Conservation (phyloP, 2,329 filamentous ascomycete genomes). For the Neoscytalidium dimidiatum region DNA sequence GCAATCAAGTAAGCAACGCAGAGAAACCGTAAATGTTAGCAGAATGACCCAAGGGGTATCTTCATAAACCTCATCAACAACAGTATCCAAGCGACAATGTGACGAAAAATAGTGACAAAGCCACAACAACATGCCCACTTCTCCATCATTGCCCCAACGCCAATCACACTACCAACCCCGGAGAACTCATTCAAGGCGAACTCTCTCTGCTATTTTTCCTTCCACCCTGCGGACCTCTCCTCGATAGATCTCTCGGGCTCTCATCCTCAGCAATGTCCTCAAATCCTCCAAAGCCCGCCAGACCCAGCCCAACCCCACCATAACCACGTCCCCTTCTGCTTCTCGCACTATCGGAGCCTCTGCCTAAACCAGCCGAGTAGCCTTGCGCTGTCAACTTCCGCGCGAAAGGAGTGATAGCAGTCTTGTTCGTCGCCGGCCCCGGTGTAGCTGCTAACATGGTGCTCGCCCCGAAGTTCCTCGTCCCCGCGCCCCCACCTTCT, state of each 20-base stretch:
- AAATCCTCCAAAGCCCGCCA: constrained; percentile 18
- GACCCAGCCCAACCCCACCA: constrained; percentile 1
- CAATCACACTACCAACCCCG: not conserved
- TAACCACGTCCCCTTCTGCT: not conserved
- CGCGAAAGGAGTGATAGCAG: constrained; percentile 42
- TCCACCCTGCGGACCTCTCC: not conserved
- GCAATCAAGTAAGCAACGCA: not conserved
- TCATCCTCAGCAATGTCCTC: constrained; percentile 21
- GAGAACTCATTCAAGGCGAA: not conserved
- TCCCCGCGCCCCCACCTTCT: constrained; percentile 11
- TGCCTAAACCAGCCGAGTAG: constrained; percentile 1
- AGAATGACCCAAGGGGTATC: not conserved
- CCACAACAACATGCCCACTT: not conserved
- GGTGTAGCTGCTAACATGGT: not conserved
- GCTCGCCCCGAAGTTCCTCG: not conserved
- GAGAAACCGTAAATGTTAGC: not conserved
- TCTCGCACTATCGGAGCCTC: not conserved
- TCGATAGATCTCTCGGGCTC: not conserved
- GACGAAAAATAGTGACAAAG: not conserved
- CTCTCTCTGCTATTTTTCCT: not conserved
- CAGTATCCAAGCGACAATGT: not conserved
- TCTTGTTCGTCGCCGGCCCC: constrained; percentile 26
- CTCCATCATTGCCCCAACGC: not conserved
- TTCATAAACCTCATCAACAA: not conserved
- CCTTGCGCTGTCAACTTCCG: constrained; percentile 38